Base-by-base conservation (phyloP, 2,329 filamentous ascomycete species). In the Botrytis pseudocinerea region DNA sequence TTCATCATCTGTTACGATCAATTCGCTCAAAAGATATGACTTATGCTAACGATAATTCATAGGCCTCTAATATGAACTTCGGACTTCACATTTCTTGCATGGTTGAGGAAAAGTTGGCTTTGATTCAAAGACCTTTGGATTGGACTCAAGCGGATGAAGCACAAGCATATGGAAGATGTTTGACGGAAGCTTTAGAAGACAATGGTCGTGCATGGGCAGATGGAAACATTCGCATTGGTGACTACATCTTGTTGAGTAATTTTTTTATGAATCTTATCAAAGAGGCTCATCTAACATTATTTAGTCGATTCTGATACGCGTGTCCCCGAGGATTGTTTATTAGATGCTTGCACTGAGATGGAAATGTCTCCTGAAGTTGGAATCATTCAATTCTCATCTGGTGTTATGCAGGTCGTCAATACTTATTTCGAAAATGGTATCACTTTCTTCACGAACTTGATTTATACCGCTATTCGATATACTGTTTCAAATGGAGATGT, bases 161-260 rank as follows among this genome's bases (percentile, higher is more conserved):
- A 10, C 83, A 85, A 74, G 90, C 89, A 1, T 94, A 94, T 79
- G 87, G 91, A 81, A 82, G 85, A 78, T 86, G 88, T 74, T 85
- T 95, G 60, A 87, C 89, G 76, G 87, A 91, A 74, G 88, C 91
- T 28, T 85, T 95, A 54, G 87, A 90, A 64, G 88, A 90, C 66
- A 86, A 92, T 73, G 89, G 90, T 28, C 88, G 91, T 42, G 92
- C 92, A 42, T 93, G 91, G 92, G 93, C 93, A 28, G 93, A 94
- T 80, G 94, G 93, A 75, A 94, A 96, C 82, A 91, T 97, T 77
- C 92, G 93, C 69, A 85, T 97, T 35, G 94, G 94, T 72, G 93
- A 97, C 82, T 95, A 94, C 82, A 93, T 95, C 74, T 84, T 93
- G 46, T 84, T 95, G 74, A 92, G 82, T 83, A 79, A 76, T 81